phyloP scores from a whole-genome alignment of 345 rosid genomes.

The Punica granatum region DNA sequence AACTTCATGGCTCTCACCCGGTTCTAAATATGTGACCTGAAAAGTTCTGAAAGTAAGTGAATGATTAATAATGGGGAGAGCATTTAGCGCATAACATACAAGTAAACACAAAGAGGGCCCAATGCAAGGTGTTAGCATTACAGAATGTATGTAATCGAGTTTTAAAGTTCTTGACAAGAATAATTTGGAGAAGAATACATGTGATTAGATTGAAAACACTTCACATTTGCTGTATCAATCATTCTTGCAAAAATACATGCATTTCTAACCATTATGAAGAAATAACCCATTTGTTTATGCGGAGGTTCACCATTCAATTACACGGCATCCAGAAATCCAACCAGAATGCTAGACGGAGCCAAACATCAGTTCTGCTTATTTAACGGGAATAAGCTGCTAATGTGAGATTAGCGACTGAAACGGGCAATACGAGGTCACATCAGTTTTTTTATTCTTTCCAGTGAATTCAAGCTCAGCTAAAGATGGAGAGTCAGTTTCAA shows the following conservation, averaged over 20 bases:
- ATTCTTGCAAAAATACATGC: no score
- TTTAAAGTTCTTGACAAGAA: neutral
- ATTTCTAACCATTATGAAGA: neutral
- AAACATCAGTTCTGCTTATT: neutral
- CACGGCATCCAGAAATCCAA: neutral
- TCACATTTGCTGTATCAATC: neutral
- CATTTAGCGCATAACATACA: neutral
- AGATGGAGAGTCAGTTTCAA: neutral
- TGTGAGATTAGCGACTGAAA: neutral
- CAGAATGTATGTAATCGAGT: neutral
- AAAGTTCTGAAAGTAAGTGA: constrained; percentile 21
- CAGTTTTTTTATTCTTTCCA: neutral
- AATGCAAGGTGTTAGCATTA: neutral
- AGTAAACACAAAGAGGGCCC: neutral
- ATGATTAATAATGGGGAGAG: constrained; percentile 13
- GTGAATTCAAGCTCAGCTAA: neutral
- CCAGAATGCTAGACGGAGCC: neutral
- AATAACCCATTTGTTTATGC: neutral
- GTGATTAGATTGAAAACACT: neutral
- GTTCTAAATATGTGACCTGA: constrained; percentile 78
- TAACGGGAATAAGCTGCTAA: neutral
- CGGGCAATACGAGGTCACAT: neutral
- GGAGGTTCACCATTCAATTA: neutral
- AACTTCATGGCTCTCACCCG: constrained; percentile 53
- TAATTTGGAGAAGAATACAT: neutral